Conservation (phyloP, 1,284 basidiomycete species). For the Xerocomus amazonicus region DNA sequence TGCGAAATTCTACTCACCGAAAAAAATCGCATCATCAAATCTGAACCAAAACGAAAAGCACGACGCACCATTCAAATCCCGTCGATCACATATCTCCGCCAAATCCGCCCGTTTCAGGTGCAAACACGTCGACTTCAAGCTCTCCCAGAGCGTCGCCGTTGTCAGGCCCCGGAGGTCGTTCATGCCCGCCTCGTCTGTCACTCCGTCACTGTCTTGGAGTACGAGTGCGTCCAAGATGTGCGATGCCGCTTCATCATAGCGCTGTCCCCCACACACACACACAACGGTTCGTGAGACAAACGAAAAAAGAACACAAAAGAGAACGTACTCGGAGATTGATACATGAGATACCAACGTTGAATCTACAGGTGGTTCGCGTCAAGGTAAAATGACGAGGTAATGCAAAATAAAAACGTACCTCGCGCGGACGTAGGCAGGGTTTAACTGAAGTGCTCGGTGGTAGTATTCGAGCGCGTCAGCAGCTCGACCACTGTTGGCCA, state of each 20-base stretch:
- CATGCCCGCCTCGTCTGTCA: constrained; percentile 40
- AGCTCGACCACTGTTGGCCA: constrained; percentile 87
- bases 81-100: constrained; percentile 64
- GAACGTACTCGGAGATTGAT: constrained; percentile 75
- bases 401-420: constrained; percentile 43
- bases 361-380: constrained; percentile 42
- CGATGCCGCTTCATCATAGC: constrained; percentile 79
- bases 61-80: constrained; percentile 65
- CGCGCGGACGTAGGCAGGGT: constrained; percentile 92
- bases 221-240: constrained; percentile 84
- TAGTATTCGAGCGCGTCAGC: constrained; percentile 89
- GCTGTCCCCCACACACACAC: constrained; percentile 36
- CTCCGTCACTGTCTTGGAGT: constrained; percentile 81
- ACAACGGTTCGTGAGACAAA: background rate
- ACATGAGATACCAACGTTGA: constrained; percentile 89
- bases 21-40: background rate
- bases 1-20: constrained; percentile 16
- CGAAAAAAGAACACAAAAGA: background rate
- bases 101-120: constrained; percentile 74
- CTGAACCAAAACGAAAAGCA: background rate
- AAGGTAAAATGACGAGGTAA: constrained; percentile 5
- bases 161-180: constrained; percentile 67
- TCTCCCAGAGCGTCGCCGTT: constrained; percentile 79
- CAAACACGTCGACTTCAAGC: constrained; percentile 74
- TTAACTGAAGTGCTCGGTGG: constrained; percentile 83